Evolutionary conservation across 768 basidiomycete species (phyloP).

Genomic region (Kwoniella newhampshirensis): DNA sequence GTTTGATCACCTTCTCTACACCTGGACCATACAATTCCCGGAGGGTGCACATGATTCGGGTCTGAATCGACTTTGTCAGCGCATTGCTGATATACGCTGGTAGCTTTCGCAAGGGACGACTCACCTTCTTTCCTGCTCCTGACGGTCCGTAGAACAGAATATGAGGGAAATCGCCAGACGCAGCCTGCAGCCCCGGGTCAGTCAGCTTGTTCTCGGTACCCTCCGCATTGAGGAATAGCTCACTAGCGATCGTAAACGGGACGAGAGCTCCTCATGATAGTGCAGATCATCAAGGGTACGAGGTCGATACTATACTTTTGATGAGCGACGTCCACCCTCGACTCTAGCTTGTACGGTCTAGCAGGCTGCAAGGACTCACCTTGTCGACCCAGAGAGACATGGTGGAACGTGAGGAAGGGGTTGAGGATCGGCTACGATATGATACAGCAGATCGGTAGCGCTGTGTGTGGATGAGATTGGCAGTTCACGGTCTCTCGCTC

Average conservation of each 20-base stretch:
- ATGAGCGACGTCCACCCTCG: no score
- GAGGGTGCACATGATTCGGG: constrained; percentile 84
- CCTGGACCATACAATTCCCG: constrained; percentile 85
- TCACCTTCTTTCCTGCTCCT: constrained; percentile 87
- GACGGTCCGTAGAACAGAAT: constrained; percentile 96
- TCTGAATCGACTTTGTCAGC: constrained; percentile 52
- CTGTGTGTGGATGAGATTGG: no score
- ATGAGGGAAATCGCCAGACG: constrained; percentile 92
- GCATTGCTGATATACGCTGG: background rate
- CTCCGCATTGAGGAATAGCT: constrained; percentile 9
- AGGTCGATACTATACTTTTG: constrained; percentile 79
- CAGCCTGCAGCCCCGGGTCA: constrained; percentile 59
- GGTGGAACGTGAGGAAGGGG: background rate
- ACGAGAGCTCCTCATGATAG: constrained; percentile 79
- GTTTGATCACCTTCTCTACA: constrained; percentile 73
- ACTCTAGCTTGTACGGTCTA: no score
- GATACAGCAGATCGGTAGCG: no score
- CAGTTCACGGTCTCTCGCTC: no score
- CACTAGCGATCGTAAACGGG: constrained; percentile 75
- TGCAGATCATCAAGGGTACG: constrained; percentile 78
- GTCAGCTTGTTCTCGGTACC: constrained; percentile 2
- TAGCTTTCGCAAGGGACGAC: background rate
- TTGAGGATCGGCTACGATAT: background rate
- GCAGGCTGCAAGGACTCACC: no score
- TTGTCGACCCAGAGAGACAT: constrained; percentile 63